Evolutionary conservation across 192 early-diverging fungal genomes (phyloP).

Genomic region (Coemansia sp.): DNA sequence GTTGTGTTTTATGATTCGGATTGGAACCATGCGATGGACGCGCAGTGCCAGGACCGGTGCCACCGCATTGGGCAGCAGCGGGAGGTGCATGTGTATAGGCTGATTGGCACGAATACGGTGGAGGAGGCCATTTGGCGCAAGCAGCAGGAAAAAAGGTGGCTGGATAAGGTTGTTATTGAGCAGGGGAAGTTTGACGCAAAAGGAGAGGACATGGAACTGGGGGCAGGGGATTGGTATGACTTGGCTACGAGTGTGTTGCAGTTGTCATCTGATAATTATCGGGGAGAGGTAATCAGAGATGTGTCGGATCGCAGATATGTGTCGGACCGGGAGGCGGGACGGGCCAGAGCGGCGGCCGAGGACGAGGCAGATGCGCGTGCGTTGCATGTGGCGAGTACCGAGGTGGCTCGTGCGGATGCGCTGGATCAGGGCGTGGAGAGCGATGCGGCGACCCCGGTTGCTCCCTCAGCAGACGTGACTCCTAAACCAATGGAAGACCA

Average conservation of each 20-base stretch:
- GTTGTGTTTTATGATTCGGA: conserved; percentile 96
- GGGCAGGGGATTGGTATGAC: conserved; percentile 45
- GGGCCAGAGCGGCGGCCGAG: conserved; percentile 22
- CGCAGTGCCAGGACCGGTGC: conserved; percentile 94
- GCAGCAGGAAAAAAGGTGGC: conserved; percentile 95
- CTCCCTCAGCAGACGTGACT: background rate
- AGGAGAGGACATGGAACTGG: conserved; percentile 61
- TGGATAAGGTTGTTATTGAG: conserved; percentile 99
- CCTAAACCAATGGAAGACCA: background rate
- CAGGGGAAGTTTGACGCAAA: conserved; percentile 94
- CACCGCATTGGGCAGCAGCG: conserved; percentile 99
- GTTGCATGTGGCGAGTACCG: conserved; percentile 27
- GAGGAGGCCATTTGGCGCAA: conserved; percentile 97
- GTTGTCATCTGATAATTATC: conserved; percentile 3
- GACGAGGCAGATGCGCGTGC: conserved; percentile 35
- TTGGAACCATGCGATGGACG: conserved; percentile 90
- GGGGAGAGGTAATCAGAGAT: background rate
- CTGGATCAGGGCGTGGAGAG: conserved; percentile 33
- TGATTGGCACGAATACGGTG: conserved; percentile 94
- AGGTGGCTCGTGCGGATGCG: conserved; percentile 44
- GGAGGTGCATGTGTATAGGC: conserved; percentile 93
- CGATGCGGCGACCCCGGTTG: background rate
- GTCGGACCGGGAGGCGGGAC: conserved; percentile 27
- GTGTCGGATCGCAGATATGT: background rate
- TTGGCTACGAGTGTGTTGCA: conserved; percentile 33